Evolutionary conservation across 768 basidiomycete species (phyloP), one percentile per base, ranked within the genome.

Genomic region (Tulasnella sp.): DNA sequence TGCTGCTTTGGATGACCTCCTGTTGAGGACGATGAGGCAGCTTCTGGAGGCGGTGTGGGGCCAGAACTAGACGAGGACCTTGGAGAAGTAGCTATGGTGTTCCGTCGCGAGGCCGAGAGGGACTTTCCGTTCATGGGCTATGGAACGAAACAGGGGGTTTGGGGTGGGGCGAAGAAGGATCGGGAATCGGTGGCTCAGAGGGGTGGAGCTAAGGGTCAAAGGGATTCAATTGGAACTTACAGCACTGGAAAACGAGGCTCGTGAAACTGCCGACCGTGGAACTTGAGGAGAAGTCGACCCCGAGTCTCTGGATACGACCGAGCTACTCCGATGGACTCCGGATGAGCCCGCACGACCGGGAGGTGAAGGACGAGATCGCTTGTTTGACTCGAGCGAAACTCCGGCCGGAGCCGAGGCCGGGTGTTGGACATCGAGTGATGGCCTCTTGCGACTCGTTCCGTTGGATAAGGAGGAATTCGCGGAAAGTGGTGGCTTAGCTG

Each of bases 1-100:
- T 24, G 87, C 10, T 85, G 81, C 4, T 72, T 86, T 1, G 88
- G 24, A 5, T 21, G 27, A 19, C 39, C 44, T 3, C 1, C 21
- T n/a, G 58, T 19, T 5, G 72, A 31, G 1, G 81, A 72, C 3
- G 75, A 52, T 0, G 78, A 19, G 75, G 80, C 80, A 31, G 80
- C 81, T 6, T 82, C 81, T 71, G 81, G 80, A 19, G 58, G 75
- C 18, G 84, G 81, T 44, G 81, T 73, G 68, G 56, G 76, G 81
- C 7, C 68, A 5, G 52, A 52, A 24, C 52, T 74, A 12, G 74
- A 68, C 2, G 40, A 56, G 31, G 36, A 40, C 39, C 48, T n/a
- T 31, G 58, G 52, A 34, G 62, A 72, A 31, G 77, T 75, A 34
- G 77, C 27, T 42, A 10, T 24, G 39, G 39, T 68, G 36, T 39